Conservation (phyloP, 371 early-diverging fungal genomes). For the Mucor plumbeus region DNA sequence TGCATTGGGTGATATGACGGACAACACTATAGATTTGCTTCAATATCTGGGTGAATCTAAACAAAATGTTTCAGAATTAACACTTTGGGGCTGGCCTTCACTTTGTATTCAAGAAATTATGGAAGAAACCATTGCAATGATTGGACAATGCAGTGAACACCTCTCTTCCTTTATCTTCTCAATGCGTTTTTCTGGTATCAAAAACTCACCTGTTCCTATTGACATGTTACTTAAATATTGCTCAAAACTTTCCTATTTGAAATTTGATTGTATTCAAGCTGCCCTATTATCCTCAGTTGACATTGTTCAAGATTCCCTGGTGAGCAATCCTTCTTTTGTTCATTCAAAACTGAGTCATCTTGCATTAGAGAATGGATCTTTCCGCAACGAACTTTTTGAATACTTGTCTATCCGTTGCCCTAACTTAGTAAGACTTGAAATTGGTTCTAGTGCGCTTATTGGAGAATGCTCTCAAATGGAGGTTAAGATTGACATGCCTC, state of each 20-base stretch:
- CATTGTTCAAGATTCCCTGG: background rate
- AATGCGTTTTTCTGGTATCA: constrained; percentile 29
- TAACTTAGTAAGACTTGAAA: background rate
- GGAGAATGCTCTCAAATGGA: constrained; percentile 6
- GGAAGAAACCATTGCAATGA: constrained; percentile 13
- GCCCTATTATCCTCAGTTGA: background rate
- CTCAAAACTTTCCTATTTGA: constrained; percentile 2
- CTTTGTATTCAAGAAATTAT: constrained; percentile 24
- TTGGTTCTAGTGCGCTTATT: constrained; percentile 16
- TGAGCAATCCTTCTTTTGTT: background rate
- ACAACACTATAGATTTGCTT: constrained; percentile 14
- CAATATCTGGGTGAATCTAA: constrained; percentile 11
- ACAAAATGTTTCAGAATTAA: constrained; percentile 21
- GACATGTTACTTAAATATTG: constrained; percentile 9
- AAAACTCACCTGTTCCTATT: constrained; percentile 16
- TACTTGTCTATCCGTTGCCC: constrained; percentile 12
- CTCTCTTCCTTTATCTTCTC: constrained; percentile 17
- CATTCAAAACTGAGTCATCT: background rate
- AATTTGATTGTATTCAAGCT: constrained; percentile 16
- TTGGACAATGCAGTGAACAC: constrained; percentile 17
- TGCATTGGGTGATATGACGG: constrained; percentile 27
- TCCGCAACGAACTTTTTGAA: constrained; percentile 18
- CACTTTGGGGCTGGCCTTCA: constrained; percentile 33
- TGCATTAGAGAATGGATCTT: constrained; percentile 19
- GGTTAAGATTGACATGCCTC: constrained; percentile 22